These are phyloP conservation scores for Pseudoneurospora amorphoporcata DNA, from an alignment of 495 filamentous ascomycete genomes.

Conservation along the genomic window DNA sequence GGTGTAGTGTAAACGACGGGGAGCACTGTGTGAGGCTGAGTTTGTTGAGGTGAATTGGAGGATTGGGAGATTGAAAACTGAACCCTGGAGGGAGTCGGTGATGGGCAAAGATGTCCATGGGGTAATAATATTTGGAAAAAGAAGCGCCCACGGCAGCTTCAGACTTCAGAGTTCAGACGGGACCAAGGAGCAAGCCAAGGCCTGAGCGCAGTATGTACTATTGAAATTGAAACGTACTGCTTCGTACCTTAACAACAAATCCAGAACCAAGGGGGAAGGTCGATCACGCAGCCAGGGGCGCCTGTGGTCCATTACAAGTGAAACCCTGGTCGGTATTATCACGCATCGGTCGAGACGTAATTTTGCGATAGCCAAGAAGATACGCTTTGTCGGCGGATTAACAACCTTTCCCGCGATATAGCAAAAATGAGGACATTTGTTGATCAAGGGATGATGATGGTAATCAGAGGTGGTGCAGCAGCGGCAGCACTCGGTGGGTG, in stretches of 20 bases:
- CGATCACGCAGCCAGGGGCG: not conserved
- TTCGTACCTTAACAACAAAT: not conserved
- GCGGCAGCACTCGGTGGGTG: not conserved
- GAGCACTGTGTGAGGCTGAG: not conserved
- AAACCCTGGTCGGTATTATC: not conserved
- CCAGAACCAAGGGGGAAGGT: not conserved
- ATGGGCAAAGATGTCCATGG: not conserved
- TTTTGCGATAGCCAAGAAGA: not conserved
- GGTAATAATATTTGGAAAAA: not conserved
- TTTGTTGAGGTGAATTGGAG: not conserved
- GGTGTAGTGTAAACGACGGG: not conserved
- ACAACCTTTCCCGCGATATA: not conserved
- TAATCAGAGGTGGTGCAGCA: not conserved
- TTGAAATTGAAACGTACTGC: not conserved
- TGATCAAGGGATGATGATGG: not conserved
- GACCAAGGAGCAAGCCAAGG: not conserved
- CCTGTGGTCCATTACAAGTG: not conserved
- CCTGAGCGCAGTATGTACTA: not conserved
- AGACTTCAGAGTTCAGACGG: not conserved
- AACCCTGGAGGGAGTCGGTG: not conserved
- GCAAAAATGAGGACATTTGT: not conserved
- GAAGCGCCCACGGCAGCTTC: not conserved
- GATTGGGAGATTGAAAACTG: not conserved
- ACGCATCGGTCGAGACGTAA: not conserved
- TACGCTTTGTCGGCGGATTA: not conserved